A percentile compares a stretch with the other conserved stretches of the same genome.
Evolutionary conservation across 2,329 filamentous ascomycete genomes (phyloP).

Genomic region (Talaromyces rugulosus): DNA sequence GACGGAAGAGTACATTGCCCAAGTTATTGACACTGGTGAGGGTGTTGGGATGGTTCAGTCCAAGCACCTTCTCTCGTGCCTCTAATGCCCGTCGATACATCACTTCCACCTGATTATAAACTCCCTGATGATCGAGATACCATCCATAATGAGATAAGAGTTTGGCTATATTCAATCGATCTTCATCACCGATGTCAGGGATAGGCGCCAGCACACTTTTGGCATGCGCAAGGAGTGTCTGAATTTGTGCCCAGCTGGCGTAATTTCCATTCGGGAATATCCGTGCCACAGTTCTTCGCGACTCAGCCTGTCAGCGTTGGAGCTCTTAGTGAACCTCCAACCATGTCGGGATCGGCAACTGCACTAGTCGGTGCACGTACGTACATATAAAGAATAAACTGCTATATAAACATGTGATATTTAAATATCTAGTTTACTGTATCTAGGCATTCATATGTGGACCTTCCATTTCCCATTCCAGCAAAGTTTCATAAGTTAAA

Average conservation of each 20-base stretch:
- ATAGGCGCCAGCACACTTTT: conserved; percentile 16
- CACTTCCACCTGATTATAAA: not conserved
- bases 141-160: not conserved
- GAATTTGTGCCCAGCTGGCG: conserved; percentile 21
- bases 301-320: conserved; percentile 20
- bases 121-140: not conserved
- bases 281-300: conserved; percentile 15
- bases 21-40: not conserved
- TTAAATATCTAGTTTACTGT: too few species aligned
- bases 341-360: conserved; percentile 22
- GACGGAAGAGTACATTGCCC: too few species aligned
- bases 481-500: too few species aligned
- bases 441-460: too few species aligned
- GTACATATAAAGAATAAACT: too few species aligned
- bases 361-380: conserved; percentile 25
- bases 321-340: conserved; percentile 20
- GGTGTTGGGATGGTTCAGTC: not conserved
- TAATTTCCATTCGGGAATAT: conserved; percentile 19
- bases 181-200: not conserved
- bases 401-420: too few species aligned
- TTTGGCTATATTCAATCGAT: not conserved
- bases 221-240: conserved; percentile 23
- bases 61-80: not conserved
- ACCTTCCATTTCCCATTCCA: too few species aligned
- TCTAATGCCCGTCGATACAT: not conserved